Evolutionary conservation across 1,139 yeast species (phyloP), one percentile per base, ranked within the genome.

Genomic region (Komagataea norvegica): DNA sequence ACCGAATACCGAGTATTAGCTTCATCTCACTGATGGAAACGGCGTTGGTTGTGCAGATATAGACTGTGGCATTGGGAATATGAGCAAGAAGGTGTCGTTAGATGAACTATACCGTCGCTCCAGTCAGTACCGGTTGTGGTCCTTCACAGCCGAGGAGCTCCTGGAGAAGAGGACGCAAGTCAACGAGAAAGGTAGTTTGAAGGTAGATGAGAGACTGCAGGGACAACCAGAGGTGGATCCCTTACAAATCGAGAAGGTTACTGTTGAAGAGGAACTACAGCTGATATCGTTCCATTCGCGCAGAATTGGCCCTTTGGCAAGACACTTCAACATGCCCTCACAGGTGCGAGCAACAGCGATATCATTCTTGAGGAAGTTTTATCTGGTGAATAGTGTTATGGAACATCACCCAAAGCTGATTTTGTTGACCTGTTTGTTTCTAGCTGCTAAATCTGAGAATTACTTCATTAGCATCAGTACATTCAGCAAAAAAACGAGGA

Each of bases 391-490:
- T 54, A 79, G 91, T 18, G 89, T 84, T 23, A 78, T 87, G 87
- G 87, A 85, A 47, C 76, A 74, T 54, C 91, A 86, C 51, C 98
- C 98, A 9, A 86, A 86, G 54, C 74, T 79, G 47, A 70, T 91
- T 28, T 68, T 91, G 54, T 78, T 79, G 47, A 88, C 98, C 1
- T 83, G 96, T 47, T 74, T 91, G 11, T 91, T 89, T 57, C 66
- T 91, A 29, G 96, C 97, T 3, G 89, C 96, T 31, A 91, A 91
- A 60, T 78, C 91, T 14, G 97, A 91, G 55, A 91, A 91, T 61
- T 81, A 77, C 59, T 89, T 89, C 61, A 81, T 91, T 25, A 77
- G 95, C 15, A 83, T 89, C 37, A 84, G 83, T 29, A 74, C 85
- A n/a, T 88, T 88, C 56, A 79, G 87, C 38, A 70, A 73, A 42